Percentiles rank a stretch among this genome's conserved stretches.
These are phyloP conservation scores for Penicillium angulare DNA, from an alignment of 495 filamentous ascomycete genomes.

Conservation along the genomic window DNA sequence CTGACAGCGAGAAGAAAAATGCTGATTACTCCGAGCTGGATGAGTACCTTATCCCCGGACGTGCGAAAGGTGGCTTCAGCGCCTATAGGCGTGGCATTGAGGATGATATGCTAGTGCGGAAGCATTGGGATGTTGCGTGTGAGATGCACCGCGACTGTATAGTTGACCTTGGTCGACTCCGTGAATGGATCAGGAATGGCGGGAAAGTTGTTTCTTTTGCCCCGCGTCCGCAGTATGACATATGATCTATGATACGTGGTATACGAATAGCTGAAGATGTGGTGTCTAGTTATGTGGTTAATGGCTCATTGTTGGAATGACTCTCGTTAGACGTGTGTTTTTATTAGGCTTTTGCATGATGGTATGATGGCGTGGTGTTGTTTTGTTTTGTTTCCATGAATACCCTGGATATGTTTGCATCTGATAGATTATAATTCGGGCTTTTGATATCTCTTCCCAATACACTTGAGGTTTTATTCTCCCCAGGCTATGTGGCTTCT, in stretches of 20 bases:
- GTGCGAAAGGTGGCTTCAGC: slow-evolving; percentile 44
- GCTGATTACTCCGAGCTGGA: slow-evolving; percentile 6
- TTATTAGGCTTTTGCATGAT: not conserved
- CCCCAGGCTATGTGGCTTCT: too few species aligned
- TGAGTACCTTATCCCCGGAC: slow-evolving; percentile 25
- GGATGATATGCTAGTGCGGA: slow-evolving; percentile 61
- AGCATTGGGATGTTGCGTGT: slow-evolving; percentile 62
- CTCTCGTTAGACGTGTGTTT: not conserved
- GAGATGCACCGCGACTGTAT: slow-evolving; percentile 64
- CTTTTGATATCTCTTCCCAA: not conserved
- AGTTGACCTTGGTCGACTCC: slow-evolving; percentile 55
- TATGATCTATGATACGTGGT: too few species aligned
- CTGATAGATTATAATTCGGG: slow-evolving; percentile 2
- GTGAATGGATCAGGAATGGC: slow-evolving; percentile 47
- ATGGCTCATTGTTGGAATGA: not conserved
- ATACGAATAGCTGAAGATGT: too few species aligned
- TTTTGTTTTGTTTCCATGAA: not conserved
- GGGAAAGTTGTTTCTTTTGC: slow-evolving; percentile 28
- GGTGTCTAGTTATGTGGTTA: too few species aligned
- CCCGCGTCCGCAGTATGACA: too few species aligned
- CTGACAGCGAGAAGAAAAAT: slow-evolving; percentile 15
- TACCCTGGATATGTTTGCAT: not conserved
- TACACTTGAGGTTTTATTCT: too few species aligned
- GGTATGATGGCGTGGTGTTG: not conserved
- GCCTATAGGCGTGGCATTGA: slow-evolving; percentile 61